These are phyloP conservation scores for Solanum peruvianum DNA, from an alignment of 257 asterid genomes.

Conservation along the genomic window DNA sequence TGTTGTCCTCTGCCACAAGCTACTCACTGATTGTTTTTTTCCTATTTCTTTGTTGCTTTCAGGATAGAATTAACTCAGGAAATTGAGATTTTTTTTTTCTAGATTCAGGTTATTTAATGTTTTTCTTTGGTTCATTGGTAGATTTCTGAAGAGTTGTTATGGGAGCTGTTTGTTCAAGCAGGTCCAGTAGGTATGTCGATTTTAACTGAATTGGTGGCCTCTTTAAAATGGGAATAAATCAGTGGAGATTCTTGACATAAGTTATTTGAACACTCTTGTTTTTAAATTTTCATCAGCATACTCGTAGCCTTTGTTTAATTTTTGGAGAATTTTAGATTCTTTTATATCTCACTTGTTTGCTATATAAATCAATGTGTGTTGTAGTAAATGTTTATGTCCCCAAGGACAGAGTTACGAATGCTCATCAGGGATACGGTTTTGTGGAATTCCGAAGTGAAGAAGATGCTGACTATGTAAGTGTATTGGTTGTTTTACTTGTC, in stretches of 20 bases:
- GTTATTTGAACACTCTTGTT: neutral
- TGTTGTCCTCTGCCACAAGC: neutral
- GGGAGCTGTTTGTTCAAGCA: constrained; percentile 96
- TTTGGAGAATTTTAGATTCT: neutral
- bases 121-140: constrained; percentile 7
- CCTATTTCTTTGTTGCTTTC: neutral
- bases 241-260: neutral
- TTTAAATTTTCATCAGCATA: neutral
- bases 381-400: constrained; percentile 94
- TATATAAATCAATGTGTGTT: neutral
- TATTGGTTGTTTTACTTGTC: constrained; percentile 3
- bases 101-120: constrained; percentile 18
- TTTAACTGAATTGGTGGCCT: neutral
- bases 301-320: neutral
- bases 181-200: constrained; percentile 80
- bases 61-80: neutral
- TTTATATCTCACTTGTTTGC: neutral
- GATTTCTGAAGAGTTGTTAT: constrained; percentile 80
- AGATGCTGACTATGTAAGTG: constrained; percentile 92
- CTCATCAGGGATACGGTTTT: constrained; percentile 94
- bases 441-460: constrained; percentile 96
- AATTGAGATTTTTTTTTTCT: neutral
- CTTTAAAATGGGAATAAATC: neutral
- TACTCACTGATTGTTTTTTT: neutral
- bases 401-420: constrained; percentile 87